Evolutionary conservation across 371 early-diverging fungal genomes (phyloP).

Genomic region (Mucor sp.): DNA sequence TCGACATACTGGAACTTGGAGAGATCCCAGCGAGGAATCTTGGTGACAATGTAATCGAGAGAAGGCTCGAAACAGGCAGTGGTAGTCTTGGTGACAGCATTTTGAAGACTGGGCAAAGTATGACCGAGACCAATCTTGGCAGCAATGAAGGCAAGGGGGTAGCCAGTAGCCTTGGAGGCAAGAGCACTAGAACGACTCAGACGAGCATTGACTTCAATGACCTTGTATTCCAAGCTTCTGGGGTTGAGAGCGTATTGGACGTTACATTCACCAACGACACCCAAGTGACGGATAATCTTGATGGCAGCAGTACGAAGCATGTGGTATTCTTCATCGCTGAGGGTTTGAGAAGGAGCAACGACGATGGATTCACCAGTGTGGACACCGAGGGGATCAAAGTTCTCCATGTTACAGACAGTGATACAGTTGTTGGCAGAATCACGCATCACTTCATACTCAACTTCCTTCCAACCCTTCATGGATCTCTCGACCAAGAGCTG

Average conservation of each 20-base stretch:
- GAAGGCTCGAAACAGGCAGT: slow-evolving; percentile 96
- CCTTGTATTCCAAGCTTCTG: slow-evolving; percentile 79
- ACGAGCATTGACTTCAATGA: slow-evolving; percentile 97
- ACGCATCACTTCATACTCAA: slow-evolving; percentile 98
- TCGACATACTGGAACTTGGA: slow-evolving; percentile 89
- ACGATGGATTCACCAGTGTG: slow-evolving; percentile 98
- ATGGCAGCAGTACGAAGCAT: slow-evolving; percentile 94
- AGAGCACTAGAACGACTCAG: slow-evolving; percentile 84
- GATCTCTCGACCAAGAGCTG: slow-evolving; percentile 91
- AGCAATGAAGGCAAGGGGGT: slow-evolving; percentile 94
- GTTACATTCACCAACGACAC: slow-evolving; percentile 98
- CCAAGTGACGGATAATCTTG: slow-evolving; percentile 92
- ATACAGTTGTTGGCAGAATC: slow-evolving; percentile 95
- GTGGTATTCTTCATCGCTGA: slow-evolving; percentile 91
- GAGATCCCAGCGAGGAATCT: slow-evolving; percentile 97
- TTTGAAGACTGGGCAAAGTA: slow-evolving; percentile 83
- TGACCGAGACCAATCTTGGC: slow-evolving; percentile 91
- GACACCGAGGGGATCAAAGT: slow-evolving; percentile 95
- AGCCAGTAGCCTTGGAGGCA: slow-evolving; percentile 95
- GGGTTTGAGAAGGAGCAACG: slow-evolving; percentile 93
- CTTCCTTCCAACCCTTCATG: slow-evolving; percentile 99
- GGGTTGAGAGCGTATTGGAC: slow-evolving; percentile 96
- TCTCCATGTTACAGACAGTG: slow-evolving; percentile 98
- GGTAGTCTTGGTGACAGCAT: slow-evolving; percentile 89
- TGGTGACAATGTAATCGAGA: slow-evolving; percentile 91